Conservation (phyloP, 768 basidiomycete species). For the Lactarius vividus region DNA sequence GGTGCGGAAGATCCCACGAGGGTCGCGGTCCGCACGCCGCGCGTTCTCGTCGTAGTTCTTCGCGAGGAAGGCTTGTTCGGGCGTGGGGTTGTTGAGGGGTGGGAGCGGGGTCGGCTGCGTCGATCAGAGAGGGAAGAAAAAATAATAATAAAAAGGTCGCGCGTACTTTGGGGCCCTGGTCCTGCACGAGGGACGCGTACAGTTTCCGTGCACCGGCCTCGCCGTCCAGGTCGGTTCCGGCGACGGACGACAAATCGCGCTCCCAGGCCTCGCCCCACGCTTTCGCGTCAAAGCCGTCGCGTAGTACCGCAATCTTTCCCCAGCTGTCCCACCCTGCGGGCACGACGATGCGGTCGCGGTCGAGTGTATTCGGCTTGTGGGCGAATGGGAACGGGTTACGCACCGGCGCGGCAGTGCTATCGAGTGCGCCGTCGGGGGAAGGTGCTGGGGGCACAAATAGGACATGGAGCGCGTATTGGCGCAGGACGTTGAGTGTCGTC, state of each 20-base stretch:
- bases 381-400: conserved; percentile 85
- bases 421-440: conserved; percentile 38
- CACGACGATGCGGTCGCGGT: conserved; percentile 88
- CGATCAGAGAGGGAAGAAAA: neutral
- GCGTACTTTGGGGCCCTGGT: conserved; percentile 70
- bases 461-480: conserved; percentile 80
- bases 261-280: conserved; percentile 81
- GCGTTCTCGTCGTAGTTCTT: conserved; percentile 90
- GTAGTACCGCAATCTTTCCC: conserved; percentile 88
- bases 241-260: conserved; percentile 48
- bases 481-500: conserved; percentile 66
- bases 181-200: conserved; percentile 70
- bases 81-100: conserved; percentile 74
- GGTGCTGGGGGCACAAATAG: conserved; percentile 74
- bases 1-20: conserved; percentile 82
- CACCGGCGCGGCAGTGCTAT: conserved; percentile 44
- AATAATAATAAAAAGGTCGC: neutral
- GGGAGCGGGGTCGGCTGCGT: conserved; percentile 61
- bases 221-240: conserved; percentile 40
- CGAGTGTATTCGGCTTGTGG: conserved; percentile 86
- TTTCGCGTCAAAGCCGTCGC: conserved; percentile 89
- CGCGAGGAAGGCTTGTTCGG: conserved; percentile 88
- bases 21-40: conserved; percentile 87
- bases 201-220: conserved; percentile 59
- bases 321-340: conserved; percentile 98